Base-by-base conservation (phyloP, 2,329 filamentous ascomycete species). In the Apiospora arundinis region DNA sequence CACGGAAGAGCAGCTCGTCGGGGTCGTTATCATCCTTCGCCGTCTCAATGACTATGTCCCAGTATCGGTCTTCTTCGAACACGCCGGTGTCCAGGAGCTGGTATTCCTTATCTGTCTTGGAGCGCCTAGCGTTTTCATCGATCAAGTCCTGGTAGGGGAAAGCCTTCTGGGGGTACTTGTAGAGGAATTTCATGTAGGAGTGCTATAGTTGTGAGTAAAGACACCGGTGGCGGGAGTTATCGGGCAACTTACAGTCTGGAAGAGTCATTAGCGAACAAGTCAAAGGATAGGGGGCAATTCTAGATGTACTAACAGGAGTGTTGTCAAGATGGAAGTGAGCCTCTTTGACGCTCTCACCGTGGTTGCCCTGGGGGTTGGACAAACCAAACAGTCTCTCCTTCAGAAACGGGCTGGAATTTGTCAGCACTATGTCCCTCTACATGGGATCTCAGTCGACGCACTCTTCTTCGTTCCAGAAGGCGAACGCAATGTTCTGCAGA, bases 391-490 rank as follows among this genome's bases (percentile, higher is more conserved):
- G 89, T 74, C 96, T 92, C 82, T 98, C 96, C 83, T 98, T 98
- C 77, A 98, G 87, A 80, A 95, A 97, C 70, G 94, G 92, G 81
- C 95, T 97, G 76, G 25, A 25, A 48, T 32, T 66, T 69, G 80
- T 89, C 80, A 90, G 85, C 72, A 72, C 23, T 66, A 49, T 68
- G 52, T 48, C 14, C 66, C 46, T 46, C n/a, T 12, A 56, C 42
- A n/a, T 67, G 42, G 69, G 68, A 45, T 21, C 68, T 46, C 23
- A 28, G 37, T 44, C 40, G n/a, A 78, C 83, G 40, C 71, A 97
- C 95, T 98, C 95, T 85, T 98, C 91, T 82, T 95, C 95, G 81
- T 98, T 98, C 95, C 95, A 98, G 82, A 98, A 98, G 69, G 94
- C 91, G 86, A 98, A 98, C 4, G 93, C 94, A 81, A 98, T 92